Evolutionary conservation across 2,329 filamentous ascomycete species (phyloP), one percentile per base, ranked within the genome.

Genomic region (Sclerotiophoma versabilis): DNA sequence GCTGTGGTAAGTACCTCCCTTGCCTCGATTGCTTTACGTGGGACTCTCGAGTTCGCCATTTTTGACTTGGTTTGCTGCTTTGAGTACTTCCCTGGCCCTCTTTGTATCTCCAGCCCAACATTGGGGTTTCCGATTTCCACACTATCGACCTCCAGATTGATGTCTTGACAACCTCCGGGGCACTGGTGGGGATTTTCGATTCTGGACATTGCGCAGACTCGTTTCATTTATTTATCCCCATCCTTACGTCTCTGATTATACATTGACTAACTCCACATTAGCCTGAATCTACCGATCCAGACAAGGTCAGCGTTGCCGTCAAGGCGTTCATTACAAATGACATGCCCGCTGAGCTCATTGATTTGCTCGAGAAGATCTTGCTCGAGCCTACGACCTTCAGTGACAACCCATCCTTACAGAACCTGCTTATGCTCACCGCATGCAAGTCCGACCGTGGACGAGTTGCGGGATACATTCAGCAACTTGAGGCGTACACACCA

Each of bases 371-470:
- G 83, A 99, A 98, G 87, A 99, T 99, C 64, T 93, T 99, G 26
- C 82, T 99, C n/a, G 95, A 99, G 81, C 96, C 95, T n/a, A 96
- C 93, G 4, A 91, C 91, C 5, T 99, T 99, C 83, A 97, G 92
- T 69, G 96, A 99, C 79, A 99, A 99, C 77, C 86, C 92, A 70
- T 97, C 91, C 75, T 83, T 99, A 53, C 96, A 99, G 78, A 99
- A 99, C 77, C 80, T 99, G 56, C 86, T 99, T 58, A 91, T 99
- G 82, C 88, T 98, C 70, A 99, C 95, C 22, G 95, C 96, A 37
- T 92, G 92, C 66, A 97, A 97, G 81, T 93, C 95, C 11, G 96
- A 99, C 76, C 96, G 97, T 81, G 85, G 88, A 45, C 90, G 92
- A 67, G 87, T 99, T 52, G 96, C 96, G 87, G 91, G 93, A 73